phyloP scores from a whole-genome alignment of 2,329 filamentous ascomycete genomes.

The Davidsoniella virescens region DNA sequence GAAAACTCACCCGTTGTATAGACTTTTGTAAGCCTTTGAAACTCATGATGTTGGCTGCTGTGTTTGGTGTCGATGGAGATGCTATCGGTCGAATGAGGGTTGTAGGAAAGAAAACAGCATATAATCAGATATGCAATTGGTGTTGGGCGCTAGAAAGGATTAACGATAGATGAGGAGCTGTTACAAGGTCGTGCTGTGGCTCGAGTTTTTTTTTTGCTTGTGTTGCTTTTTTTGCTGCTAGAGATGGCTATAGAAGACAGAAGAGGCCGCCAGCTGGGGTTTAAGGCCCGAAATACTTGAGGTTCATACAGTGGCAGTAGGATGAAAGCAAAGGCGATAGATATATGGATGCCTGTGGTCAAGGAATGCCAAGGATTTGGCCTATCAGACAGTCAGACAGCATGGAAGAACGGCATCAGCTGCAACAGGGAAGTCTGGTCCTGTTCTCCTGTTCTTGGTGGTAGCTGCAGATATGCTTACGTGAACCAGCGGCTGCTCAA shows the following conservation, averaged over 20 bases:
- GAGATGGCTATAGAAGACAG: neutral
- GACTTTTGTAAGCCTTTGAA: slow-evolving; percentile 93
- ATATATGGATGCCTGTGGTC: neutral
- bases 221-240: neutral
- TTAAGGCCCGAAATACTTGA: slow-evolving; percentile 3
- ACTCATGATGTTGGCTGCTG: slow-evolving; percentile 49
- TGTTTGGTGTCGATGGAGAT: neutral
- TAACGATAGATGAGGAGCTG: neutral
- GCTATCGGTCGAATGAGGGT: neutral
- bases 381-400: too few species aligned
- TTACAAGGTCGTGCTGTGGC: neutral
- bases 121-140: neutral
- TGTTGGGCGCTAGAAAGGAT: slow-evolving; percentile 1
- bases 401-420: neutral
- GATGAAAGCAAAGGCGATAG: neutral
- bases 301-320: neutral
- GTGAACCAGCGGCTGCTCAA: neutral
- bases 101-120: neutral
- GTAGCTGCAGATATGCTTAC: too few species aligned
- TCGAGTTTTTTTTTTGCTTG: slow-evolving; percentile 6
- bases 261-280: slow-evolving; percentile 10
- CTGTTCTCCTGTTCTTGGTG: neutral
- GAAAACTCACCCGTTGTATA: slow-evolving; percentile 54
- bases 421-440: neutral
- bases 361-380: neutral